Evolutionary conservation across 441 rosid species (phyloP).

Genomic region (Euphorbia celastroides): DNA sequence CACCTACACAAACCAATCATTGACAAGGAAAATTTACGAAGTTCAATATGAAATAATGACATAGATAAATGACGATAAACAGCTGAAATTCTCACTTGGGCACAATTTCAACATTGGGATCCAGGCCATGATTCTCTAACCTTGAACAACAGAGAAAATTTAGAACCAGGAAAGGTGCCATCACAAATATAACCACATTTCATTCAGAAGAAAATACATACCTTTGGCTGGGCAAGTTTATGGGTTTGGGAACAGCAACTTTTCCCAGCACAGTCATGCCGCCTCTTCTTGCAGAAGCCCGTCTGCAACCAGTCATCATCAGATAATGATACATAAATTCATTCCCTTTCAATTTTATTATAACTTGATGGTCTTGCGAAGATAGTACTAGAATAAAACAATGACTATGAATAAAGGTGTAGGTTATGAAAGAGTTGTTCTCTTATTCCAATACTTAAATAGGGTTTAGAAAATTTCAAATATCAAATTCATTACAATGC

Average conservation of each 20-base stretch:
- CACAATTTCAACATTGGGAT: slow-evolving; percentile 95
- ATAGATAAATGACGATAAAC: background rate
- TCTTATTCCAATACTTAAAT: background rate
- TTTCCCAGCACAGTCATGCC: slow-evolving; percentile 93
- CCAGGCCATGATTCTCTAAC: slow-evolving; percentile 95
- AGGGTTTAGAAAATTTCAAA: background rate
- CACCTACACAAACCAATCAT: background rate
- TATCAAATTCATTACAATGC: background rate
- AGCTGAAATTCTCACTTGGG: slow-evolving; percentile 75
- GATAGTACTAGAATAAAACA: background rate
- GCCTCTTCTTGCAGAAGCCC: slow-evolving; percentile 82
- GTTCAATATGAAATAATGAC: slow-evolving; percentile 2
- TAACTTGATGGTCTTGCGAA: background rate
- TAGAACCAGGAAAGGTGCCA: background rate
- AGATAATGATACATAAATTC: background rate
- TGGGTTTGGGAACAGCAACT: slow-evolving; percentile 95
- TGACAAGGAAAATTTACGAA: background rate
- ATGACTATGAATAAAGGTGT: background rate
- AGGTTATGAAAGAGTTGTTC: background rate
- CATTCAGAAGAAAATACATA: slow-evolving; percentile 26
- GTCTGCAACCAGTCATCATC: slow-evolving; percentile 40
- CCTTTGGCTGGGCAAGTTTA: slow-evolving; percentile 99
- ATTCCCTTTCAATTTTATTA: background rate
- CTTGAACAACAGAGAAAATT: slow-evolving; percentile 42
- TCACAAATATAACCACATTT: slow-evolving; percentile 13